Conservation (phyloP, 768 basidiomycete species). For the Suillus plorans region DNA sequence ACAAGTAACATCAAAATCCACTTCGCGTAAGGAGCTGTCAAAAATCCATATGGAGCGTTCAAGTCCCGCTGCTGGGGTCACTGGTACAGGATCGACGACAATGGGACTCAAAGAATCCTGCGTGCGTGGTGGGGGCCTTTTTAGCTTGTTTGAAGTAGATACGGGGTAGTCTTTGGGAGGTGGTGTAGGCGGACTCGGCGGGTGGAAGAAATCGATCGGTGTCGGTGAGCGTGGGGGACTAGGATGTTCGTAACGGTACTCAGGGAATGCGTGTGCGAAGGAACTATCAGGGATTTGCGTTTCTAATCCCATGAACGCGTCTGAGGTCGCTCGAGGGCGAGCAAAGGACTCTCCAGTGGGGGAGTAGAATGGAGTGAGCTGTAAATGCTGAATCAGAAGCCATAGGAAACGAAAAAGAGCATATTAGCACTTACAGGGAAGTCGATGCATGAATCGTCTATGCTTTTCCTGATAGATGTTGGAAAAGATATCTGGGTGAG, state of each 20-base stretch:
- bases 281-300: background rate
- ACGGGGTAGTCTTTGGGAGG: background rate
- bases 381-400: slow-evolving; percentile 6
- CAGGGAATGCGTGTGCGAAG: background rate
- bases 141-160: background rate
- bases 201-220: background rate
- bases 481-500: slow-evolving; percentile 31
- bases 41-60: slow-evolving; percentile 3
- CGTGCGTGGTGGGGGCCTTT: background rate
- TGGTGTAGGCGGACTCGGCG: background rate
- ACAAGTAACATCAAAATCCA: slow-evolving; percentile 36
- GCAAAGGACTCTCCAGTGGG: slow-evolving; percentile 14
- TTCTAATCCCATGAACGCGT: background rate
- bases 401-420: background rate
- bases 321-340: slow-evolving; percentile 16
- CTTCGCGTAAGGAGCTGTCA: slow-evolving; percentile 30
- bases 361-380: slow-evolving; percentile 26
- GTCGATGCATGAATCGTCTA: slow-evolving; percentile 30
- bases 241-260: background rate
- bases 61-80: background rate
- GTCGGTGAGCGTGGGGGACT: slow-evolving; percentile 4
- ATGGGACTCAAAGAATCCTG: background rate
- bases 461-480: slow-evolving; percentile 32
- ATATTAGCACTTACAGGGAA: slow-evolving; percentile 22
- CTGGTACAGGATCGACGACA: background rate